Percentiles rank a stretch among this genome's conserved stretches.
These are phyloP conservation scores for Podospora fimiseda DNA, from an alignment of 495 filamentous ascomycete genomes.

Conservation along the genomic window DNA sequence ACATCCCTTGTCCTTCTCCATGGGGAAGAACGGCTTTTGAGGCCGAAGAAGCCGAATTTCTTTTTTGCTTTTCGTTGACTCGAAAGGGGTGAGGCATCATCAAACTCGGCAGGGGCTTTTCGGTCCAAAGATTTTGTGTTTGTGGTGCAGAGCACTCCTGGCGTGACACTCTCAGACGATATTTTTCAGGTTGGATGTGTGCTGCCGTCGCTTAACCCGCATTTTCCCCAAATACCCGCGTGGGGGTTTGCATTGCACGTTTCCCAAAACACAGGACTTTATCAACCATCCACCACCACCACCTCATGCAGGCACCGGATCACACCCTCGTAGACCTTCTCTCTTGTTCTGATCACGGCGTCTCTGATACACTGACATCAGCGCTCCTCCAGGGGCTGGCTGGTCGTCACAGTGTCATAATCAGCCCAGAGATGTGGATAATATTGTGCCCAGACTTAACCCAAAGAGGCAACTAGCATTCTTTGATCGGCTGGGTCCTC, in stretches of 20 bases:
- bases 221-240: not conserved
- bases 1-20: not conserved
- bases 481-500: not conserved
- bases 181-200: not conserved
- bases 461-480: not conserved
- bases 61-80: not conserved
- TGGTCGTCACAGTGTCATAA: not conserved
- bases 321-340: not conserved
- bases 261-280: not conserved
- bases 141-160: slow-evolving; percentile 1
- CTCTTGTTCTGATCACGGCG: no score
- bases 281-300: not conserved
- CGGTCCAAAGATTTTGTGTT: not conserved
- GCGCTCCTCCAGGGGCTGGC: not conserved
- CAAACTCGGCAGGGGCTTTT: slow-evolving; percentile 8
- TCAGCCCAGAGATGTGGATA: not conserved
- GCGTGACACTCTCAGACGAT: slow-evolving; percentile 2
- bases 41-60: not conserved
- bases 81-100: not conserved
- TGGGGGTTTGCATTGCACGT: not conserved
- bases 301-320: not conserved
- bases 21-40: not conserved
- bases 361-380: slow-evolving; percentile 3
- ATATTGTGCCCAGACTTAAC: not conserved
- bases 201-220: not conserved